Evolutionary conservation across 2,329 filamentous ascomycete species (phyloP), one percentile per base, ranked within the genome.

Genomic region (Calonectria hawksworthii): DNA sequence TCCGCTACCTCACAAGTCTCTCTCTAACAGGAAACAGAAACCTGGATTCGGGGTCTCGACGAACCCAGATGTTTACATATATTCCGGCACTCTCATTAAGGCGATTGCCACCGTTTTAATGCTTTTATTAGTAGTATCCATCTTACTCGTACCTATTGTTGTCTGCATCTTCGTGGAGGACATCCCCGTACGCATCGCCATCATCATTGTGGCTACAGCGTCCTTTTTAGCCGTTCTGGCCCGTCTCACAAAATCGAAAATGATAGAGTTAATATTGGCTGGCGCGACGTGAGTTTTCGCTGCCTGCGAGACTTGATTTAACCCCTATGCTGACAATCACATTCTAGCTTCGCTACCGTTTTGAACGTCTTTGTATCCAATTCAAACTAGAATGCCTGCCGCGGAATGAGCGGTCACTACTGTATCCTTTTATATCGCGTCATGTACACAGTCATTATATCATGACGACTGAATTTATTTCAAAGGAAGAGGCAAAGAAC

Each of bases 271-370:
- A 16, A 63, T 68, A 18, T 36, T 73, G 18, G 64, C 64, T 38
- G 70, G 70, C 13, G 47, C 70, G 38, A 73, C 70, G 70, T 73
- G n/a, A 38, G 78, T 82, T 26, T 4, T 34, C 14, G 28, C 28
- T 26, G 14, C 11, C 47, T 16, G 28, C 32, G 18, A 59, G 28
- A 54, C 1, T 8, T 2, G 9, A 8, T 30, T 26, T 30, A 30
- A 16, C 8, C 2, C 18, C 4, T 3, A 7, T 32, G 21, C 54
- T 59, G 3, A 59, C 54, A 16, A 36, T n/a, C 23, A 6, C 16
- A 34, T 23, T 59, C 21, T 23, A 59, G 54, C 2, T 59, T 59
- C 34, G 54, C 54, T 11, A 59, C 32, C 8, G 54, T 59, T 59
- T 59, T 38, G 11, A 59, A 59, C n/a, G 54, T 59, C 3, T 59